A percentile compares a stretch with the other conserved stretches of the same genome.
Conservation (phyloP, 306 rosid genomes). For the Psophocarpus tetragonolobus region DNA sequence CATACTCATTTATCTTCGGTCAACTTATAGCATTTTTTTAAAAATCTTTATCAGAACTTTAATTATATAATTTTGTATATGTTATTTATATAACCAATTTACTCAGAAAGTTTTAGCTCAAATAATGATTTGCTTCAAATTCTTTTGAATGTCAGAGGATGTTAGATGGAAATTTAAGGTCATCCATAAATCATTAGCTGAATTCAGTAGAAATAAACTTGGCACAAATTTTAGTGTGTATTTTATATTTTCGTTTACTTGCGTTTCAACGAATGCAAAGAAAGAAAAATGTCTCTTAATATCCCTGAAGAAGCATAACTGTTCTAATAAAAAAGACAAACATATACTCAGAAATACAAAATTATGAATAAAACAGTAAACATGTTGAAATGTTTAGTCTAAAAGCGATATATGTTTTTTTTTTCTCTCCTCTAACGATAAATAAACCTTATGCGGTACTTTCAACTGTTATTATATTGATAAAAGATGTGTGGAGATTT, state of each 20-base stretch:
- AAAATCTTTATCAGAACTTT: background rate
- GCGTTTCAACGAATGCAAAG: background rate
- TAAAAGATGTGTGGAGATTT: background rate
- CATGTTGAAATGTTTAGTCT: background rate
- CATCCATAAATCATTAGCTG: background rate
- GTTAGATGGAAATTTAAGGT: background rate
- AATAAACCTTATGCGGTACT: background rate
- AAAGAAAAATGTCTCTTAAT: background rate
- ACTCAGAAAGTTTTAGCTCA: background rate
- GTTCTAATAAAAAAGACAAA: background rate
- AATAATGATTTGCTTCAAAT: background rate
- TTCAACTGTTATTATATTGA: background rate
- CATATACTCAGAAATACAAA: background rate
- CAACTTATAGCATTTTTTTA: too few species aligned
- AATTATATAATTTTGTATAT: background rate
- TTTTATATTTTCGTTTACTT: background rate
- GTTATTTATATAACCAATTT: background rate
- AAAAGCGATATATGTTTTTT: background rate
- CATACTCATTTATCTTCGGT: too few species aligned
- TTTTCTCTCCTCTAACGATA: background rate
- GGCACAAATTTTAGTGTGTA: background rate
- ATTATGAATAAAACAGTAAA: background rate
- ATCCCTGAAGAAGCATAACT: background rate
- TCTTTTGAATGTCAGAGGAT: slow-evolving; percentile 12
- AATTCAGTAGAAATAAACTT: background rate